Evolutionary conservation across 257 asterid species (phyloP), one percentile per base, ranked within the genome.

Genomic region (Rehmannia glutinosa): DNA sequence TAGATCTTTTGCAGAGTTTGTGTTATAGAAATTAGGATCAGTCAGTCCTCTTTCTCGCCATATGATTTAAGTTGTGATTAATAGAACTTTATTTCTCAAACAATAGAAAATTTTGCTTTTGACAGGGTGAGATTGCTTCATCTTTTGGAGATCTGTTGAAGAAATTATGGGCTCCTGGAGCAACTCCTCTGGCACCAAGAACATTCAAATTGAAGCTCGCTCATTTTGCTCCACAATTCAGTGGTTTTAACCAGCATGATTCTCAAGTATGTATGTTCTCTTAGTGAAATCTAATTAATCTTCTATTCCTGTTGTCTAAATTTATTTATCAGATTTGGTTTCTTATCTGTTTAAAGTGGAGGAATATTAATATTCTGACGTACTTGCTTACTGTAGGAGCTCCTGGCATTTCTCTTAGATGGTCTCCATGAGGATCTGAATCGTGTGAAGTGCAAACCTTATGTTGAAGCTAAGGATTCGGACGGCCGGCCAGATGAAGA

Each of bases 341-440:
- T 55, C 64, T 32, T 28, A 52, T 68, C 55, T 63, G 50, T 56
- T 75, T 54, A 65, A 69, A 62, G 60, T 75, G 41, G 64, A 56
- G 64, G 42, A 55, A 36, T 57, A 53, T 53, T 62, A 69, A 73
- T 64, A 55, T 52, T 57, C 55, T 49, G 32, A 43, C 69, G 52
- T 52, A 51, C 47, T 69, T 78, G 56, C 50, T 71, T 69, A 52
- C 69, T 66, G 56, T 77, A 94, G 99, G 99, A 91, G 81, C 88
- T 91, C 78, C 85, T 94, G 74, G 96, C 97, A 45, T 94, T 94
- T 84, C 83, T 91, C 74, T 74, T 94, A 80, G 97, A 94, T 66
- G 97, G 99, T 67, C 97, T 94, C 54, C 99, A 94, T 41, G 99
- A 94, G 84, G 99, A 94, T 86, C 69, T 94, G 84, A 94, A 94